These are phyloP conservation scores for Cucurbita moschata DNA, from an alignment of 306 rosid species.

Conservation along the genomic window DNA sequence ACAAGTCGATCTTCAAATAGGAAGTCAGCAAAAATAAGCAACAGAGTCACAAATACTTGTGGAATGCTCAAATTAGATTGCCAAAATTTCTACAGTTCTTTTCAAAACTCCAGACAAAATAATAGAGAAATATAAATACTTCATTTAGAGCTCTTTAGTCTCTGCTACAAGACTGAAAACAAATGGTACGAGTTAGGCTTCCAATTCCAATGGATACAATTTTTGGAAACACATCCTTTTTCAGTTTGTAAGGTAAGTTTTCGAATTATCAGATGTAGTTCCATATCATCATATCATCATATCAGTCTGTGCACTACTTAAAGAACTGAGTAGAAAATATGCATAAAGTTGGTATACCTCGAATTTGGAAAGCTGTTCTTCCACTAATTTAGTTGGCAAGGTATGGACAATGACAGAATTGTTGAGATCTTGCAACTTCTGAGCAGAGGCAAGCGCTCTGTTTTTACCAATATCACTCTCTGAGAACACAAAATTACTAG, in stretches of 20 bases:
- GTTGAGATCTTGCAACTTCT: constrained; percentile 86
- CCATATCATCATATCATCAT: neutral
- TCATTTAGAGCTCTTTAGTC: neutral
- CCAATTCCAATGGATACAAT: neutral
- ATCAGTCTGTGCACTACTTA: neutral
- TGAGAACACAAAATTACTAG: constrained; percentile 55
- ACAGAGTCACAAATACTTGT: neutral
- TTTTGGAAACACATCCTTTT: neutral
- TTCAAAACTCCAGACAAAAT: neutral
- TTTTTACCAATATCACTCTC: constrained; percentile 64
- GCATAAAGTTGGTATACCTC: constrained; percentile 25
- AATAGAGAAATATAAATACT: neutral
- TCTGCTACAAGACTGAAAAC: neutral
- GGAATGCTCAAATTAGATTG: neutral
- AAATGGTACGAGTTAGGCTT: neutral
- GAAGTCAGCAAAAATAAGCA: neutral
- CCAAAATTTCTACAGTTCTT: neutral
- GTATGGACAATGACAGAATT: constrained; percentile 57
- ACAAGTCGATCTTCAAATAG: neutral
- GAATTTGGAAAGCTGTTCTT: constrained; percentile 55
- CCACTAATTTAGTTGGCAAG: constrained; percentile 38
- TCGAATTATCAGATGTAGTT: neutral
- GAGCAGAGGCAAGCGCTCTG: constrained; percentile 64
- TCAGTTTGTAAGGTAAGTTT: neutral
- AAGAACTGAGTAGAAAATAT: neutral